A percentile compares a stretch with the other conserved stretches of the same genome.
phyloP scores from a whole-genome alignment of 2,329 filamentous ascomycete species.

The Aspergillus fructus region DNA sequence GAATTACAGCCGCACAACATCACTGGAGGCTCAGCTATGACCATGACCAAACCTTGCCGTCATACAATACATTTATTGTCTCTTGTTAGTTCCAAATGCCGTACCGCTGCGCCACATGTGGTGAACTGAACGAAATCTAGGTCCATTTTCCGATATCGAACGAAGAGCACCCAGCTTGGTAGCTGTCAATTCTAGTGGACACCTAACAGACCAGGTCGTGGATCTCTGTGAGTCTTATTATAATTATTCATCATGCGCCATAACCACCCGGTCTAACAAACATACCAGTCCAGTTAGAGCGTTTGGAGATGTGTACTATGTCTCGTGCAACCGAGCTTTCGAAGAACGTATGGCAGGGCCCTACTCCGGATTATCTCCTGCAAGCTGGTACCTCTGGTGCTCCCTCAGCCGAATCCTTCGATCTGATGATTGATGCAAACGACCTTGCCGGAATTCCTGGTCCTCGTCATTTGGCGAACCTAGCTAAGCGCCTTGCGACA shows the following conservation, averaged over 20 bases:
- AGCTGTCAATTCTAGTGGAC: conserved; percentile 69
- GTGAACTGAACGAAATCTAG: conserved; percentile 41
- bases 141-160: conserved; percentile 71
- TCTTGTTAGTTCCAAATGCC: conserved; percentile 44
- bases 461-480: conserved; percentile 61
- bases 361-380: conserved; percentile 70
- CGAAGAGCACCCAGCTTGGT: conserved; percentile 68
- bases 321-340: conserved; percentile 85
- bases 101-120: conserved; percentile 1
- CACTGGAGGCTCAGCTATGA: conserved; percentile 69
- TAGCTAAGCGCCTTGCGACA: conserved; percentile 58
- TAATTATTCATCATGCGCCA: background rate
- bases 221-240: conserved; percentile 69
- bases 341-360: conserved; percentile 85
- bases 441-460: conserved; percentile 78
- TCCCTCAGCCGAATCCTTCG: conserved; percentile 62
- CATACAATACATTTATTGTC: conserved; percentile 83
- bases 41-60: conserved; percentile 54
- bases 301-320: conserved; percentile 91
- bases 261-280: background rate
- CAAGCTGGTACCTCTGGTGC: conserved; percentile 36
- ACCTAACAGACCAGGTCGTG: conserved; percentile 72
- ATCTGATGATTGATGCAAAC: conserved; percentile 84
- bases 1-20: conserved; percentile 72
- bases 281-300: conserved; percentile 69